Base-by-base conservation (phyloP, 306 rosid genomes). In the Potentilla sterilis region DNA sequence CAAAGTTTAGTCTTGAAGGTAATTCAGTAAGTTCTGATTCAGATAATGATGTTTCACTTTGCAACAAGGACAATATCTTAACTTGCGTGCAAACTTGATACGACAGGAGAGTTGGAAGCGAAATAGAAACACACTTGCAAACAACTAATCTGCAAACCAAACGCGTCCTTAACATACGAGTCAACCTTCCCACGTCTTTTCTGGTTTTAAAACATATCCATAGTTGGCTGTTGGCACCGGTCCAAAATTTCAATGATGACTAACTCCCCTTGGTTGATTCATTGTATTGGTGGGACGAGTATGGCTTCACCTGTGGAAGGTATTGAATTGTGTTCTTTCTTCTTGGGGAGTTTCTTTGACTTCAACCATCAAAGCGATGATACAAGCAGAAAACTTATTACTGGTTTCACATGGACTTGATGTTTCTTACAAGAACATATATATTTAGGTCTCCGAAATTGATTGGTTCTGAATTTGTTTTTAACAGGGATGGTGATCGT, bases 401-500 rank as follows among this genome's bases (percentile, higher is more conserved):
- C 72, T 44, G 72, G 13, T 44, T 22, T 12, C 16, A 34, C 32
- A 28, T 24, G 41, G 62, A 35, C 10, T 3, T 69, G 10, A 16
- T 37, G 54, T 58, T 73, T 32, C 67, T 37, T 63, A 34, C 44
- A 16, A 63, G 43, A 6, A 63, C 4, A 6, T 16, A 16, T 6
- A 37, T n/a, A 2, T n/a, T 1, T 38, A 19, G 21, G 34, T n/a
- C 51, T 35, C 14, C 54, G 65, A 72, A 21, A 22, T 40, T 58
- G 42, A 42, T n/a, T 57, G 64, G 64, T 72, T 72, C 34, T 72
- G 48, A n/a, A 37, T 28, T 63, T 10, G 3, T 5, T 74, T 47
- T 24, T 13, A 12, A 28, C 88, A 88, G 93, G 80, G 47, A 41
- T 70, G 43, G 86, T 76, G 67, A 68, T 91, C 57, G 87, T 94